Evolutionary conservation across 2,329 filamentous ascomycete genomes (phyloP), one percentile per base, ranked within the genome.

Genomic region (Colletotrichum higginsianum): DNA sequence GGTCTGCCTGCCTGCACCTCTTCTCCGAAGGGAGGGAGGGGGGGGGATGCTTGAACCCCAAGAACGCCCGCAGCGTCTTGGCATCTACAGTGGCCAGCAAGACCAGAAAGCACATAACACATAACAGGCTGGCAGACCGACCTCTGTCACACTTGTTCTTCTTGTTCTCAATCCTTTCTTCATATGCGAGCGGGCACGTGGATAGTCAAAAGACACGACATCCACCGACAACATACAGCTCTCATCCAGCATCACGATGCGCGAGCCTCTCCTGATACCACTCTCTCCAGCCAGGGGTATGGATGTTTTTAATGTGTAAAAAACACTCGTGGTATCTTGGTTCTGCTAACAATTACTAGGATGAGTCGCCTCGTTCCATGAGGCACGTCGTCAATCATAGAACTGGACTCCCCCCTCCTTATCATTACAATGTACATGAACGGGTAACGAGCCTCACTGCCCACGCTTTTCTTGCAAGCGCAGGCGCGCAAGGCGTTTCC

Each of bases 251-350:
- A 12, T 49, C 13, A 40, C 4, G 3, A 21, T 38, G 30, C 7
- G 12, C 13, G 13, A 7, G 4, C 18, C 35, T 50, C 30, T n/a
- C 7, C 3, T 16, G n/a, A n/a, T n/a, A n/a, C n/a, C 3, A 44
- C 11, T 13, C 2, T 44, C 35, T 40, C 1, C 30, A 55, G n/a
- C 13, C 53, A 40, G 6, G 18, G 30, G 30, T 8, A 30, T 30
- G 30, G 30, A 30, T 30, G 30, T 30, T 30, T 30, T 56, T 2
- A 38, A n/a, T 46, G 23, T 62, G 47, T 50, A 23, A 62, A 67
- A 30, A 66, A 52, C 52, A 71, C 26, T 57, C 30, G 58, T 72
- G 69, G 69, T 72, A 72, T 72, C 69, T 72, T 69, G 30, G 55
- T 68, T 64, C 50, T 61, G 69, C 65, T 64, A 64, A 72, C 30